Percentiles rank a stretch among this genome's conserved stretches.
phyloP scores from a whole-genome alignment of 768 basidiomycete species.

The Boletus eberwhitei region DNA sequence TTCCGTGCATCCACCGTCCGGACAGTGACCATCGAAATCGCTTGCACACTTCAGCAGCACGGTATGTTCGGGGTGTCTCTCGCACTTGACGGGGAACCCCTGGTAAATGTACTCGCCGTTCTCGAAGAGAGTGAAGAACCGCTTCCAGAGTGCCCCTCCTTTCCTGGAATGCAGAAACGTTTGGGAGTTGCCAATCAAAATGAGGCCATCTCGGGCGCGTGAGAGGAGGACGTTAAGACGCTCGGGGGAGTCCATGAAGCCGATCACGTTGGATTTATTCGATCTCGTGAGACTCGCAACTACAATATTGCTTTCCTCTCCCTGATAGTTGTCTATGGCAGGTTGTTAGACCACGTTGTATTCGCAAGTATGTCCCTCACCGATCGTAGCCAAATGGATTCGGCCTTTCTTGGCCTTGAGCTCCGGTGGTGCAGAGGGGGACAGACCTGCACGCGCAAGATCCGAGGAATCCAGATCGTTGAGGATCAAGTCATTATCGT shows the following conservation, averaged over 20 bases:
- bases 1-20: constrained; percentile 59
- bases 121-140: constrained; percentile 10
- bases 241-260: constrained; percentile 69
- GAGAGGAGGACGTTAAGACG: constrained; percentile 70
- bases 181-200: constrained; percentile 61
- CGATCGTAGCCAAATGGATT: constrained; percentile 65
- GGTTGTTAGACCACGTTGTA: not conserved
- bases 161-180: constrained; percentile 44
- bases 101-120: constrained; percentile 6
- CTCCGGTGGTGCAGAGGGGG: constrained; percentile 29
- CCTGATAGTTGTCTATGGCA: constrained; percentile 68
- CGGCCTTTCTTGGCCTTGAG: constrained; percentile 35
- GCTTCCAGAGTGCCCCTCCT: constrained; percentile 15
- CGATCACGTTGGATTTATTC: constrained; percentile 53
- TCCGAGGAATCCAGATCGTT: constrained; percentile 61
- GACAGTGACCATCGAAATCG: constrained; percentile 52
- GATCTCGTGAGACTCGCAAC: constrained; percentile 59
- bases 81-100: constrained; percentile 54
- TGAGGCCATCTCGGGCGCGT: constrained; percentile 58
- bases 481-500: constrained; percentile 52
- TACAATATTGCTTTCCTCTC: constrained; percentile 70
- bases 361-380: constrained; percentile 30
- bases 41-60: constrained; percentile 38
- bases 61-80: constrained; percentile 44
- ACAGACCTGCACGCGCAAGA: constrained; percentile 53